Base-by-base conservation (phyloP, 352 stramenopile species). In the Pythium biforme region DNA sequence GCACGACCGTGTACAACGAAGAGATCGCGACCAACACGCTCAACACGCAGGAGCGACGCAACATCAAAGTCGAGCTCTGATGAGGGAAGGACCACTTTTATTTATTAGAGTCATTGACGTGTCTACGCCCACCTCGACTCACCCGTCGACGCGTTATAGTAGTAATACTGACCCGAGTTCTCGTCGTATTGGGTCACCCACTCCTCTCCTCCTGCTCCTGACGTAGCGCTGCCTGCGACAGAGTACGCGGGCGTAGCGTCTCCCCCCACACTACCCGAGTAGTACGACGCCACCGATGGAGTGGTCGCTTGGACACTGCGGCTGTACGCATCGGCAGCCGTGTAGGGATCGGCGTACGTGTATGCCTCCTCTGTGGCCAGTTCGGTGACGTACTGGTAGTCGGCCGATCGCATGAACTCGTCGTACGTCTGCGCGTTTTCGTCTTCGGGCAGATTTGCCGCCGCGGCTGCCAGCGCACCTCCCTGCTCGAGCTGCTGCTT, bases 331-430 rank as follows among this genome's bases (percentile, higher is more conserved):
- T 61, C 54, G 15, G 26, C 34, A 45, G 14, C 12, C 2, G 27
- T n/a, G 27, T 53, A 49, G 39, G 40, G 50, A 20, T 59, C 40
- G 5, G 56, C 31, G 9, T 68, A 53, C 15, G 52, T 25, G 53
- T 64, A 66, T 0, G 41, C 54, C 27, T 72, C 66, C 39, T 72
- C 66, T 0, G 40, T 64, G 1, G 63, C 48, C 20, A 84, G 68
- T 49, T 90, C 70, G 4, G 74, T 86, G 41, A 92, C 74, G 55
- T 92, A 94, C 55, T 90, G 72, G 55, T 92, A 94, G 62, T 94
- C 85, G 19, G 60, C 81, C 19, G 85, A 92, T 45, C 69, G 72
- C 56, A 92, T 55, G 49, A 81, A 94, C 58, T 92, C 80, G 55
- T 92, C 71, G 57, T 92, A 92, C 1, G 81, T 92, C 59, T 92